These are phyloP conservation scores for Xanthoconium purpureum DNA, from an alignment of 768 basidiomycete species.

Conservation along the genomic window DNA sequence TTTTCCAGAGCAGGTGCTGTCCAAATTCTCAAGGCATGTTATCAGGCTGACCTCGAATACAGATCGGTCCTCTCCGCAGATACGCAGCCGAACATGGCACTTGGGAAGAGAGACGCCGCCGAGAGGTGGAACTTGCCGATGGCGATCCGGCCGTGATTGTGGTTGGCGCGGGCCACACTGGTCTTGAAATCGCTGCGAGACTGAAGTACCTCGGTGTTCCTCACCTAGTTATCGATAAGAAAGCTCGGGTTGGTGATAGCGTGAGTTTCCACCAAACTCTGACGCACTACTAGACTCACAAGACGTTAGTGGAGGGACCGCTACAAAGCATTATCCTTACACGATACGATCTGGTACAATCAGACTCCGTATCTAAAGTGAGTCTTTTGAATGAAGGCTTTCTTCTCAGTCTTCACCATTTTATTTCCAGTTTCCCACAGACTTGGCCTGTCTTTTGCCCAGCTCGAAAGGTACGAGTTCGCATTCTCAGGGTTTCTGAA, in stretches of 20 bases:
- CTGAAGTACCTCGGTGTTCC: constrained; percentile 56
- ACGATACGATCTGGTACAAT: constrained; percentile 51
- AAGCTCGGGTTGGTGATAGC: constrained; percentile 49
- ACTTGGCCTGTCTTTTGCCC: constrained; percentile 56
- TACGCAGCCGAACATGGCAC: constrained; percentile 15
- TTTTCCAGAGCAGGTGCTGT: constrained; percentile 45
- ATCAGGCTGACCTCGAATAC: neutral
- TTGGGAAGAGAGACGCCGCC: constrained; percentile 44
- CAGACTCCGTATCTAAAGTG: constrained; percentile 56
- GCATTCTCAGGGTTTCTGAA: no score
- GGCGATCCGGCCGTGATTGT: constrained; percentile 56
- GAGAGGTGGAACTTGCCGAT: constrained; percentile 38
- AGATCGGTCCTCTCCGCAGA: neutral
- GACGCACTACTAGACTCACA: neutral
- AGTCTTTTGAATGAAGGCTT: constrained; percentile 12
- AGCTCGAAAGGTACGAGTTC: constrained; percentile 41
- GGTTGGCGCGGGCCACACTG: constrained; percentile 65
- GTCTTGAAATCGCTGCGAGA: constrained; percentile 63
- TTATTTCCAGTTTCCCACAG: constrained; percentile 45
- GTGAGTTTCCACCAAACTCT: constrained; percentile 7
- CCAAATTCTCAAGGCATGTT: neutral
- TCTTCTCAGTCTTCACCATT: neutral
- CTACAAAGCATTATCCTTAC: constrained; percentile 56
- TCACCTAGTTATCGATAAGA: constrained; percentile 56
- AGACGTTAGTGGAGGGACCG: constrained; percentile 48